Conservation (phyloP, 257 asterid species). For the Fraxinus pennsylvanica region DNA sequence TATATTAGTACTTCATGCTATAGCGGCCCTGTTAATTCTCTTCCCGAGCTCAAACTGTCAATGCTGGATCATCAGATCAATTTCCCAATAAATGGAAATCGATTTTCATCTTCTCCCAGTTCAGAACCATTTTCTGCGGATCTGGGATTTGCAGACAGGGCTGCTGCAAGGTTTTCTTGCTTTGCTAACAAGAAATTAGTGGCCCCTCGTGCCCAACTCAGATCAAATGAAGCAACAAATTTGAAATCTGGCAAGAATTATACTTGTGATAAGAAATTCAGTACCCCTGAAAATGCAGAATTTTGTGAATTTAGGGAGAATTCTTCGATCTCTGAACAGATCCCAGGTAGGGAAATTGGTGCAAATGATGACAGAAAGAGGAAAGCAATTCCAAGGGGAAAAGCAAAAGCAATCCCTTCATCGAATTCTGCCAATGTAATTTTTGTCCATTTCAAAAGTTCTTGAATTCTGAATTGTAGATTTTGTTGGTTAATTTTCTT, state of each 20-base stretch:
- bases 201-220: too few relatives aligned
- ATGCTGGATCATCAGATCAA: too few relatives aligned
- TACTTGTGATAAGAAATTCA: too few relatives aligned
- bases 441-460: neutral
- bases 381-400: conserved; percentile 58
- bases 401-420: conserved; percentile 46
- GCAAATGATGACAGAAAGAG: conserved; percentile 60
- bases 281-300: conserved; percentile 36
- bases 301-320: conserved; percentile 58
- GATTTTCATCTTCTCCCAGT: too few relatives aligned
- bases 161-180: too few relatives aligned
- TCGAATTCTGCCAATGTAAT: conserved; percentile 42
- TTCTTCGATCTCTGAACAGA: conserved; percentile 46
- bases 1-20: too few relatives aligned
- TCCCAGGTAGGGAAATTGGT: conserved; percentile 28
- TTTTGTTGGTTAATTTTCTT: neutral
- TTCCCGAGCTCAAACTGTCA: too few relatives aligned
- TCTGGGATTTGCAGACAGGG: conserved; percentile 50
- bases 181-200: too few relatives aligned
- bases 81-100: too few relatives aligned
- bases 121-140: conserved; percentile 22
- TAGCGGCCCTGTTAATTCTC: too few relatives aligned
- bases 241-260: conserved; percentile 38
- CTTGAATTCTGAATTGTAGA: neutral
- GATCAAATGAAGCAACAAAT: conserved; percentile 17